phyloP scores from a whole-genome alignment of 2,329 filamentous ascomycete genomes.

The Penicillium brasilianum region DNA sequence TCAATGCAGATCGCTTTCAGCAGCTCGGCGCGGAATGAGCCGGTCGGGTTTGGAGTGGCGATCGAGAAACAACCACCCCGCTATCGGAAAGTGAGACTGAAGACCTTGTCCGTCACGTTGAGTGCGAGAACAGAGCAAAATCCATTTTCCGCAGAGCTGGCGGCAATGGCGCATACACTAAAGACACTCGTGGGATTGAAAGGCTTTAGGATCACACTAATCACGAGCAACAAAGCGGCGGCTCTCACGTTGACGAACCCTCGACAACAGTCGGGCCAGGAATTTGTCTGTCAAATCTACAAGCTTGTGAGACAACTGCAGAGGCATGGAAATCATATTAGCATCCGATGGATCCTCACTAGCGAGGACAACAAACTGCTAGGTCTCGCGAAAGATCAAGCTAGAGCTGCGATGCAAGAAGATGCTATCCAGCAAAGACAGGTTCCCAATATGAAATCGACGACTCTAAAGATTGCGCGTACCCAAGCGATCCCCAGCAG shows the following conservation, averaged over 20 bases:
- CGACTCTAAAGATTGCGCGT: not conserved
- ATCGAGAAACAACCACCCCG: not conserved
- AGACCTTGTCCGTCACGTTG: not conserved
- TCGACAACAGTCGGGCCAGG: not conserved
- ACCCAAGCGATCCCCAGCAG: not conserved
- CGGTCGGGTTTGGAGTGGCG: not conserved
- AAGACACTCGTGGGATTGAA: not conserved
- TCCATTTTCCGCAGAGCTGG: not conserved
- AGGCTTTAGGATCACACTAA: not conserved
- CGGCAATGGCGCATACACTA: not conserved
- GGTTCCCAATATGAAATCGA: not conserved
- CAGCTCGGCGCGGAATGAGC: not conserved
- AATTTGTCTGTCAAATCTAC: not conserved
- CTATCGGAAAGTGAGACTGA: not conserved
- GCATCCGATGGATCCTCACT: not conserved
- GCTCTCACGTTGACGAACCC: not conserved
- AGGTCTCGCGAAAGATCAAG: not conserved
- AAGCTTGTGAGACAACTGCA: not conserved
- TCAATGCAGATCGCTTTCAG: not conserved
- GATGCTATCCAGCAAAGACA: not conserved
- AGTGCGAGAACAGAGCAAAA: not conserved
- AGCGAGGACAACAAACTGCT: not conserved
- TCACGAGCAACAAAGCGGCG: not conserved
- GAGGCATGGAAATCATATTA: not conserved
- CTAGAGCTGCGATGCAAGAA: not conserved